Evolutionary conservation across 805 yeast species (phyloP), one percentile per base, ranked within the genome.

Genomic region (Kuraishia ogatae): DNA sequence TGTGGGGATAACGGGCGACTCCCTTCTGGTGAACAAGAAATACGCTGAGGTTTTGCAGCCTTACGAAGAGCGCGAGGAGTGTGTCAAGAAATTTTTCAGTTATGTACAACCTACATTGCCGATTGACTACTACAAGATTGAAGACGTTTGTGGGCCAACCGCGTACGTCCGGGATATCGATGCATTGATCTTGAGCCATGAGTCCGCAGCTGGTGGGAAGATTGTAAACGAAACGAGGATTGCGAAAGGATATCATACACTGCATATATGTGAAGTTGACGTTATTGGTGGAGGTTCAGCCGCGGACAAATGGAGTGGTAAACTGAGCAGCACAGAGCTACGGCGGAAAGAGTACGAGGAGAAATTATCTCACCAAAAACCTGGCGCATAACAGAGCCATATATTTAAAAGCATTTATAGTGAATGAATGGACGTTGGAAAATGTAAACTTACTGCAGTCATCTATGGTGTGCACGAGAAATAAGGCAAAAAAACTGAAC

Each of bases 121-220:
- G 0, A 71, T 82, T 11, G 82, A 83, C 28, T 71, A 85, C 1
- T 79, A 78, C 53, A 82, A 85, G 59, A 84, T 94, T 50, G 78
- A 83, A 57, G 98, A 94, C 66, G 79, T 92, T 0, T 91, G 96
- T 70, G 99, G 99, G 0, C 99, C 98, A 2, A 91, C 99, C 0
- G 96, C 90, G 0, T 76, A 79, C 13, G 76, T 87, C 1, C 75
- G 77, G 15, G 84, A 83, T 52, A 89, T 94, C 47, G 88, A 92
- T 60, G 86, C 91, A 0, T 75, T 94, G 48, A 83, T 93, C 0
- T 82, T 94, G 2, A 89, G 96, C 60, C 75, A 81, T 50, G 99
- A 94, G 63, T 86, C 97, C 0, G 69, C 75, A 0, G 66, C 76
- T 10, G 98, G 98, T 1, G 98, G 89, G 0, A 79, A 72, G 0